A percentile compares a stretch with the other conserved stretches of the same genome.
phyloP scores from a whole-genome alignment of 306 rosid species.

The Cucumis cinereus region DNA sequence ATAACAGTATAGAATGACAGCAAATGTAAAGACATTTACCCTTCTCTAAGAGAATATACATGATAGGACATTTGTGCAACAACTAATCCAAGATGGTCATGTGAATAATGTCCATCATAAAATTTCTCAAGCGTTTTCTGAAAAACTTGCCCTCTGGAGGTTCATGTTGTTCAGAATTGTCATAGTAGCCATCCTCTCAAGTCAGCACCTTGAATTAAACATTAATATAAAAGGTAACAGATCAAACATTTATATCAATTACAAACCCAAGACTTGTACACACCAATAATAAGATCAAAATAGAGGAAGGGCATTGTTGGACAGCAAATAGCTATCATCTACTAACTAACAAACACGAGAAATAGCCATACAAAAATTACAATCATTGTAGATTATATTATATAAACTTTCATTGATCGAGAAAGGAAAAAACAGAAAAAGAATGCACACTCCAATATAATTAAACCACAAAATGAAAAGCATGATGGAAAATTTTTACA shows the following conservation, averaged over 20 bases:
- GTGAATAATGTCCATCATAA: constrained; percentile 37
- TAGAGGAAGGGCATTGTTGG: not conserved
- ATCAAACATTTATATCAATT: not conserved
- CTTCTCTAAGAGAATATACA: constrained; percentile 85
- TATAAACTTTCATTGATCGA: not conserved
- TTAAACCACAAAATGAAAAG: not conserved
- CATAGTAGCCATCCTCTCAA: constrained; percentile 88
- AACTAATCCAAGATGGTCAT: constrained; percentile 64
- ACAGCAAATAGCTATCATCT: not conserved
- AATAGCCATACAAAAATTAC: not conserved
- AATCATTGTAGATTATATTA: not conserved
- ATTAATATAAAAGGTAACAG: not conserved
- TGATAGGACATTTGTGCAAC: constrained; percentile 84
- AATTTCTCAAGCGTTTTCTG: constrained; percentile 37
- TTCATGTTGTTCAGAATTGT: constrained; percentile 36
- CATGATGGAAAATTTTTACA: not conserved
- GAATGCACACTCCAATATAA: not conserved
- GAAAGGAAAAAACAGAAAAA: not conserved
- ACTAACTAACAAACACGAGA: not conserved
- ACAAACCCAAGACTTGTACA: not conserved
- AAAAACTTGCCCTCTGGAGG: constrained; percentile 28
- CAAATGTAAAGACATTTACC: constrained; percentile 42
- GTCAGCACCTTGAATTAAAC: constrained; percentile 70
- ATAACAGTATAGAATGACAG: not conserved
- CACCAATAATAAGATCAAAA: not conserved